Base-by-base conservation (phyloP, 495 filamentous ascomycete genomes). In the Monascus purpureus region DNA sequence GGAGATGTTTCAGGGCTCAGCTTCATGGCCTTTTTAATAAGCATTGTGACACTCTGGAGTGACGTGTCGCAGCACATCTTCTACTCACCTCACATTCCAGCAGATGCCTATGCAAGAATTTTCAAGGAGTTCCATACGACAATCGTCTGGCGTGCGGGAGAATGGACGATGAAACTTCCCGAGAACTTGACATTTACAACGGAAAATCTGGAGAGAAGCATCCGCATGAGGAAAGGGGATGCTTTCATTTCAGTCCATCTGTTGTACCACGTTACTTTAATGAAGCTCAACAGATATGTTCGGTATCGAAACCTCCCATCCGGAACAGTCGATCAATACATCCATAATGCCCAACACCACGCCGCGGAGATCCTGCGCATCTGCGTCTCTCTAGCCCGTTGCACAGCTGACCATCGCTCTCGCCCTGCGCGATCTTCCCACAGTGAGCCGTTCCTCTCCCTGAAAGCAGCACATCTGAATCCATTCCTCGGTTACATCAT, bases 271-370 rank as follows among this genome's bases (percentile, higher is more conserved):
- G 57, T 64, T 15, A 67, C 68, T 2, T 44, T 67, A 32, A 67
- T 79, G 53, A 70, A 72, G 26, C 57, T 80, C 6, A 75, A 80
- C 38, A 65, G 77, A 23, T 65, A 77, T 37, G 63, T 61, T 3
- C 67, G 65, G 8, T 46, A 46, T n/a, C 49, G 49, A 1, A 48
- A 39, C 25, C 43, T 67, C 3, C 48, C 35, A 13, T 26, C 46
- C 0, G 46, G 50, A 1, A 39, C 52, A 14, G 27, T 62, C 2
- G 33, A 34, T 8, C 53, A 59, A 25, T 55, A 59, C 37, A 46
- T 65, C n/a, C 49, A 50, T 17, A 37, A 52, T 15, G 51, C 63
- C 8, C 33, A 55, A 34, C 56, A 54, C 13, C 60, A 66, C 29
- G 64, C 66, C 2, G 53, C 54, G 8, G 50, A 56, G 26, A 51